Evolutionary conservation across 768 basidiomycete genomes (phyloP).

Genomic region (Cantharellus cinnabarinus): DNA sequence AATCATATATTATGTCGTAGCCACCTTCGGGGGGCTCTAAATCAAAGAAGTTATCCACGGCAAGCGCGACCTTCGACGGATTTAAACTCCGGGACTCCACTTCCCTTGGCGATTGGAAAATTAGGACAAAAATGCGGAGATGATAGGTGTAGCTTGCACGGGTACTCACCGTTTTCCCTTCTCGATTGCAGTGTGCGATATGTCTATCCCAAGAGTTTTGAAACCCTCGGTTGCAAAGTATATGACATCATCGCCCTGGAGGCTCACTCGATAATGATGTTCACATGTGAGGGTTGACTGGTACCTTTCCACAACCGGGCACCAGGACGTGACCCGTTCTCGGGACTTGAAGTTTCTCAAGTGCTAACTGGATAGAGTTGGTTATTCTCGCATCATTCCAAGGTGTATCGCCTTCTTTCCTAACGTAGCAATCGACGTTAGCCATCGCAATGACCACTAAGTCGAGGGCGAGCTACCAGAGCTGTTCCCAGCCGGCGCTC

Average conservation of each 20-base stretch:
- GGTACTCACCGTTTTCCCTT: conserved; percentile 24
- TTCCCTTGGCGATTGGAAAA: background rate
- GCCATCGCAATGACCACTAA: background rate
- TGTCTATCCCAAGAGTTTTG: conserved; percentile 33
- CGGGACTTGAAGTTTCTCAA: conserved; percentile 25
- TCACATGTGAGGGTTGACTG: background rate
- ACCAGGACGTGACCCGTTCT: conserved; percentile 25
- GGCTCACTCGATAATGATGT: background rate
- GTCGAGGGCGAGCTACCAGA: conserved; percentile 7
- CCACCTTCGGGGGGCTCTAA: conserved; percentile 15
- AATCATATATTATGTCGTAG: conserved; percentile 45
- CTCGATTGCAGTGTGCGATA: conserved; percentile 32
- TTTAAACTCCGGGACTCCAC: background rate
- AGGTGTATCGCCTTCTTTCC: conserved; percentile 21
- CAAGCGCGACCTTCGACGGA: background rate
- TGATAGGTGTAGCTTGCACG: conserved; percentile 8
- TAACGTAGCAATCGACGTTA: background rate
- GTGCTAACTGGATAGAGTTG: conserved; percentile 13
- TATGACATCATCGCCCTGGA: conserved; percentile 39
- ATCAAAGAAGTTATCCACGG: conserved; percentile 33
- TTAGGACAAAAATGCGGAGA: conserved; percentile 8
- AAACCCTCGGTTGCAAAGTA: conserved; percentile 33
- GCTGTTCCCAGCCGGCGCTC: conserved; percentile 10
- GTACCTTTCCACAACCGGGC: conserved; percentile 36
- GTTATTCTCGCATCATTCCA: conserved; percentile 22